A percentile compares a stretch with the other conserved stretches of the same genome.
phyloP scores from a whole-genome alignment of 1,139 yeast genomes.

The Yamadazyma diospyri region DNA sequence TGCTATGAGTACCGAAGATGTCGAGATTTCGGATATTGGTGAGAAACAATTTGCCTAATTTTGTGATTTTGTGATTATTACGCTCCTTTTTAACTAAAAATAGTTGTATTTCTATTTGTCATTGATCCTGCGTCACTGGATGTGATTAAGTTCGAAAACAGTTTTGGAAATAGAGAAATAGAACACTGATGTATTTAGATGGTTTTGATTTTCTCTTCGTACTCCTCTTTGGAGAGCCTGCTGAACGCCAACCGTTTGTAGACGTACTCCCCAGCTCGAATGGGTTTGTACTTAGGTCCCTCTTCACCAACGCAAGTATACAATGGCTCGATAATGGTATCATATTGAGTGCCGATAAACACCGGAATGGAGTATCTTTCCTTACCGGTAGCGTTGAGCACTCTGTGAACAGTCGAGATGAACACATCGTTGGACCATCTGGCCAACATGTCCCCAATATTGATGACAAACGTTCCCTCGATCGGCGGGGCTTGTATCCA shows the following conservation, averaged over 20 bases:
- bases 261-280: constrained; percentile 16
- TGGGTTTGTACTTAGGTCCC: constrained; percentile 14
- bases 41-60: constrained; percentile 4
- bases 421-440: constrained; percentile 17
- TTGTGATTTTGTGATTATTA: no score
- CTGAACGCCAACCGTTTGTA: constrained; percentile 15
- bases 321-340: constrained; percentile 15
- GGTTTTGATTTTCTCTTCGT: constrained; percentile 9
- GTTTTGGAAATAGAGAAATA: not conserved
- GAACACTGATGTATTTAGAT: not conserved
- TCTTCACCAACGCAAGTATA: constrained; percentile 13
- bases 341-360: constrained; percentile 15
- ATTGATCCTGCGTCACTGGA: not conserved
- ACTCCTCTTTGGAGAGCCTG: constrained; percentile 13
- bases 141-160: not conserved
- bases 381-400: constrained; percentile 13
- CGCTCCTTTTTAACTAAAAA: not conserved
- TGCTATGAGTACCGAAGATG: constrained; percentile 6
- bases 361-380: constrained; percentile 16
- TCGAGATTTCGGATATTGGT: constrained; percentile 4
- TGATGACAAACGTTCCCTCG: constrained; percentile 14
- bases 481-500: constrained; percentile 16
- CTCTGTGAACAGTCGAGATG: constrained; percentile 16
- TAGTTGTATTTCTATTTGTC: not conserved
- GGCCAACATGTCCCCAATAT: constrained; percentile 17